These are phyloP conservation scores for Exophiala dermatitidis DNA, from an alignment of 2,329 filamentous ascomycete species.

Conservation along the genomic window DNA sequence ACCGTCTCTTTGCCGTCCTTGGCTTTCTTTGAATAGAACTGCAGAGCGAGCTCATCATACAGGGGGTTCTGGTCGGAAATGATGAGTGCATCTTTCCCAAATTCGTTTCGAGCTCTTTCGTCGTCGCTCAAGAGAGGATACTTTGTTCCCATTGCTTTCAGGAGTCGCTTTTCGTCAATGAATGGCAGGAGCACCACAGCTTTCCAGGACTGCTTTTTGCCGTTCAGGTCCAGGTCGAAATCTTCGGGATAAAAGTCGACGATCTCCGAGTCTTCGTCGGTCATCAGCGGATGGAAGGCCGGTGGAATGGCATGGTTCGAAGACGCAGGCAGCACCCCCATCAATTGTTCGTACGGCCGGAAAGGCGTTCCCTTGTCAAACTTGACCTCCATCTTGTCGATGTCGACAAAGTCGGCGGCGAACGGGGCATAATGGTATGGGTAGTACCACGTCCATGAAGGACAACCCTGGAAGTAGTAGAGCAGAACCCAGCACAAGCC, in stretches of 20 bases:
- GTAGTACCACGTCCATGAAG: conserved; percentile 99
- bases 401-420: conserved; percentile 82
- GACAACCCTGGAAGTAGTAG: conserved; percentile 97
- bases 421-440: conserved; percentile 98
- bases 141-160: conserved; percentile 73
- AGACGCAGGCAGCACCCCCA: conserved; percentile 92
- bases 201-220: conserved; percentile 98
- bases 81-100: conserved; percentile 74
- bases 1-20: conserved; percentile 50
- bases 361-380: conserved; percentile 84
- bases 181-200: conserved; percentile 89
- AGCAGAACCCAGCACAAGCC: conserved; percentile 90
- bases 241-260: conserved; percentile 97
- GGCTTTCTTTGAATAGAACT: conserved; percentile 89
- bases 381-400: conserved; percentile 67
- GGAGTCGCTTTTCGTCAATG: conserved; percentile 82
- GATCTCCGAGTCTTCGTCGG: conserved; percentile 76
- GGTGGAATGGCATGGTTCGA: conserved; percentile 86
- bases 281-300: conserved; percentile 87
- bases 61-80: conserved; percentile 77
- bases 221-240: conserved; percentile 88
- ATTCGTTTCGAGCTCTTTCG: conserved; percentile 68
- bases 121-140: conserved; percentile 72
- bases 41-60: conserved; percentile 74
- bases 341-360: conserved; percentile 89